phyloP scores from a whole-genome alignment of 202 grass and related monocot genomes.

The Panicum virgatum region DNA sequence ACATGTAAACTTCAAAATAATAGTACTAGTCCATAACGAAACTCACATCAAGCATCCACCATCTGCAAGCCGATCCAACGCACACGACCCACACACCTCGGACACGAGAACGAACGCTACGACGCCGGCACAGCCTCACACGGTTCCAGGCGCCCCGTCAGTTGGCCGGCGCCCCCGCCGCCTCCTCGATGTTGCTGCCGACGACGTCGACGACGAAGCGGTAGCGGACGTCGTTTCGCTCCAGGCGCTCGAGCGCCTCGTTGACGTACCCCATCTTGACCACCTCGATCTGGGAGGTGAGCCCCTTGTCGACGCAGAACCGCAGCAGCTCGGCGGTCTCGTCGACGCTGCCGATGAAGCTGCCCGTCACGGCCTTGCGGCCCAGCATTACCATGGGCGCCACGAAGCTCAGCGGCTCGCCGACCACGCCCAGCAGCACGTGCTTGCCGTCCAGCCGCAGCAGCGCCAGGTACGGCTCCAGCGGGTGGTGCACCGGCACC shows the following conservation, averaged over 20 bases:
- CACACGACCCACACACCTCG: not conserved
- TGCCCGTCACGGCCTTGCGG: constrained; percentile 80
- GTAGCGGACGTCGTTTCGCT: constrained; percentile 95
- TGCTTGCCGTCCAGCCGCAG: constrained; percentile 81
- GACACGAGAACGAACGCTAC: not conserved
- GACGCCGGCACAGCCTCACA: not conserved
- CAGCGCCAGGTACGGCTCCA: constrained; percentile 84
- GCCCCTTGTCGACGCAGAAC: constrained; percentile 77
- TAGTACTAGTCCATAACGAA: not conserved
- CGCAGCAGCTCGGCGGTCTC: constrained; percentile 79
- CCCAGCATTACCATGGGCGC: constrained; percentile 86
- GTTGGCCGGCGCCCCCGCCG: not conserved
- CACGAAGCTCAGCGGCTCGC: constrained; percentile 80
- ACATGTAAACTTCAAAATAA: not conserved
- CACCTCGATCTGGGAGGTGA: constrained; percentile 83
- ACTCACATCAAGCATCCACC: not conserved
- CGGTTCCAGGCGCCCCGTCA: not conserved
- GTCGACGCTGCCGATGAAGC: constrained; percentile 86
- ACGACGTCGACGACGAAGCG: constrained; percentile 95
- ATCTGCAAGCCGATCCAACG: not conserved
- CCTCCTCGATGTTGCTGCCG: constrained; percentile 69
- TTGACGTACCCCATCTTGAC: constrained; percentile 97
- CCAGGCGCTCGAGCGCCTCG: constrained; percentile 71
- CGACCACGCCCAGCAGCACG: constrained; percentile 88
- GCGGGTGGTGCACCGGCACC: constrained; percentile 72